Base-by-base conservation (phyloP, 257 asterid genomes). In the Penstemon newberryi region DNA sequence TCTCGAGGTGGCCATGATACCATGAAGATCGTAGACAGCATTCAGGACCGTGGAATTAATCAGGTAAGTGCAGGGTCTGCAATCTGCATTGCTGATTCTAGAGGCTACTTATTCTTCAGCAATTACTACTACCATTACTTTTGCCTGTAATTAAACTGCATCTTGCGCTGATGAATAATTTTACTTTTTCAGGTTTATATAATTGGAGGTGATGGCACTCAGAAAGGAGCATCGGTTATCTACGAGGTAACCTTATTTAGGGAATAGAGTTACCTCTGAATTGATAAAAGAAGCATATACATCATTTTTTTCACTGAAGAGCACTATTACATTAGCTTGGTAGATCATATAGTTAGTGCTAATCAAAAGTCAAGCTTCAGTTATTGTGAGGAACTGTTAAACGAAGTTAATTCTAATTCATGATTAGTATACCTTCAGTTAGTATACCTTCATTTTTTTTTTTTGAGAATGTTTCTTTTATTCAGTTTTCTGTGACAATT, bases 1-100 rank as follows among this genome's bases (percentile, higher is more conserved):
- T 93, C 99, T 73, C 90, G 99, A 79, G 99, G 99, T 64, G 99
- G 99, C 78, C 97, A 90, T 61, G 96, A 93, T 77, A 93, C 96
- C 77, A 78, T 9, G 63, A 93, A 93, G 83, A 93, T 93, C 62
- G 97, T 93, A 66, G 97, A 93, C 81, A 90, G 92, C 76, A 90
- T 93, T 78, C 99, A 93, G 81, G 97, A 93, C 79, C 95, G 97
- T 58, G 96, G 94, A 78, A 90, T 90, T 66, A 93, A 93, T 79
- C 99, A 93, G 96, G 99, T 64, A 79, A 50, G 81, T 69, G 41
- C 73, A 67, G 15, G 70, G 52, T 71, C 2, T 71, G 65, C 72
- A 40, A 62, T 60, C 50, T 36, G 45, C 46, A 19, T 58, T 59
- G 67, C 40, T 42, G n/a, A 57, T 67, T 61, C 65, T 56, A 56